Evolutionary conservation across 345 rosid species (phyloP).

Genomic region (Excoecaria cochinchinensis): DNA sequence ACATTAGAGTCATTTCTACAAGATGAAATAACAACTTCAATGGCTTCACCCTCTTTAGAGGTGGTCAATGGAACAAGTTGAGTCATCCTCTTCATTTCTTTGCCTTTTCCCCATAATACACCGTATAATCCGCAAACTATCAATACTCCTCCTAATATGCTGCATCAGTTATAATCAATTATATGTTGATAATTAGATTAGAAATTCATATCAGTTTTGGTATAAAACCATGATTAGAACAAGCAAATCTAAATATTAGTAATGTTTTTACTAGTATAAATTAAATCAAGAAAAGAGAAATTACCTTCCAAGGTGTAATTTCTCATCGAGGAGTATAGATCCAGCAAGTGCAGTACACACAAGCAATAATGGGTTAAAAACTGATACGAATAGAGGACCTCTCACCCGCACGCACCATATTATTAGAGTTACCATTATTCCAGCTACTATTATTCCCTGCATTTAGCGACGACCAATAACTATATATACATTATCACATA

Average conservation of each 20-base stretch:
- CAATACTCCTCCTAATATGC: conserved; percentile 17
- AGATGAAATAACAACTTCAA: background rate
- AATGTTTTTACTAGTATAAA: background rate
- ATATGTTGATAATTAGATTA: background rate
- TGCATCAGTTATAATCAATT: background rate
- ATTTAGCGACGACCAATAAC: no score
- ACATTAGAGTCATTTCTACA: background rate
- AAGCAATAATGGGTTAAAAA: conserved; percentile 43
- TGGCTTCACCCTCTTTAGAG: background rate
- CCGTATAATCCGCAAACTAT: conserved; percentile 20
- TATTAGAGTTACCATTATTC: conserved; percentile 26
- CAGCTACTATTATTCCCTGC: conserved; percentile 36
- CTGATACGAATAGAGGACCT: conserved; percentile 49
- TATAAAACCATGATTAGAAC: no score
- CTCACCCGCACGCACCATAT: conserved; percentile 41
- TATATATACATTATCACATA: background rate
- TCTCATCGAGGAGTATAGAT: conserved; percentile 38
- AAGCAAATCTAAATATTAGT: background rate
- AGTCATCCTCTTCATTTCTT: background rate
- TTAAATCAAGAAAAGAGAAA: background rate
- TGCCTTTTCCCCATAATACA: conserved; percentile 22
- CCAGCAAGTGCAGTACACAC: conserved; percentile 42
- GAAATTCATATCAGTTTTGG: no score
- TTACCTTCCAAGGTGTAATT: conserved; percentile 51
- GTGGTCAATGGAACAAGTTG: background rate